Conservation (phyloP, 1,284 basidiomycete species). For the Trametes pubescens region DNA sequence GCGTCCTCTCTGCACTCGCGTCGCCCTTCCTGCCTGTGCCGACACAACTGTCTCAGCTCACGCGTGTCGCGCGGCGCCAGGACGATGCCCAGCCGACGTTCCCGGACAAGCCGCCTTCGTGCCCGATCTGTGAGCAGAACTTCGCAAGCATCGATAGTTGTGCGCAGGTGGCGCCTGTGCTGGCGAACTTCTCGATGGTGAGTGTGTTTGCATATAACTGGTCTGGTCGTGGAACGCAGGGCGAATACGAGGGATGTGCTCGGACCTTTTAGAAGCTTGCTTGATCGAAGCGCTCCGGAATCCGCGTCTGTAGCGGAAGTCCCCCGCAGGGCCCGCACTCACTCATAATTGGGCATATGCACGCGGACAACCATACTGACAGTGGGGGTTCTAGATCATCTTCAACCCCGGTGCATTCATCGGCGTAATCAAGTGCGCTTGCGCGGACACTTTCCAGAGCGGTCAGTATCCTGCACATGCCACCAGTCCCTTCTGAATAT, state of each 20-base stretch:
- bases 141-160: conserved; percentile 63
- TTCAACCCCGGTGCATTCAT: conserved; percentile 70
- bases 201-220: too few relatives aligned
- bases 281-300: too few relatives aligned
- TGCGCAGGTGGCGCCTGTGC: conserved; percentile 61
- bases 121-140: conserved; percentile 59
- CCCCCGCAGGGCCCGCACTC: too few relatives aligned
- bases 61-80: conserved; percentile 15
- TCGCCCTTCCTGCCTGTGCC: conserved; percentile 25
- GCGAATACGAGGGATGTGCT: too few relatives aligned
- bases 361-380: background rate
- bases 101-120: conserved; percentile 59
- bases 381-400: conserved; percentile 52
- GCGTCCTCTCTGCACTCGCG: conserved; percentile 22
- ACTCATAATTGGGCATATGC: too few relatives aligned
- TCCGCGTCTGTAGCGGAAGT: too few relatives aligned
- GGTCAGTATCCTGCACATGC: conserved; percentile 33
- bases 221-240: too few relatives aligned
- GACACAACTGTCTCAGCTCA: conserved; percentile 7
- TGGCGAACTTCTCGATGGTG: conserved; percentile 66
- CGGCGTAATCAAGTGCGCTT: conserved; percentile 72
- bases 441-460: conserved; percentile 70
- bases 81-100: conserved; percentile 50
- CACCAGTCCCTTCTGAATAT: background rate
- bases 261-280: too few relatives aligned